A percentile compares a stretch with the other conserved stretches of the same genome.
Conservation (phyloP, 2,329 filamentous ascomycete species). For the Trichoderma asperellum region DNA sequence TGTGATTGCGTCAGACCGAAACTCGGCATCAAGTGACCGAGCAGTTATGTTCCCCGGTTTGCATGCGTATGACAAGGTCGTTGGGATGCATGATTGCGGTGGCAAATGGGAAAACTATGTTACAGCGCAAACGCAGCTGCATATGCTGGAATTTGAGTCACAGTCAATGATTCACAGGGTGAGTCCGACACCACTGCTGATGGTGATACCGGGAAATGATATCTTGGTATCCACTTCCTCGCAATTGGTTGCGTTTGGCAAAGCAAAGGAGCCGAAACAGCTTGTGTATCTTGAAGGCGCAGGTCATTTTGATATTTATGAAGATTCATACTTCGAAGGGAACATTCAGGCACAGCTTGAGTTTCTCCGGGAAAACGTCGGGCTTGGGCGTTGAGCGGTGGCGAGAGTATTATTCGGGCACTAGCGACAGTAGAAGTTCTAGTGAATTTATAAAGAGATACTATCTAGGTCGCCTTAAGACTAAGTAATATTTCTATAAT, state of each 20-base stretch:
- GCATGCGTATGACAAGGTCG: not conserved
- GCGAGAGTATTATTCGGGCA: no score
- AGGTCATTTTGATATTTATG: not conserved
- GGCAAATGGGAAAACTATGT: not conserved
- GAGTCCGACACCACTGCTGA: not conserved
- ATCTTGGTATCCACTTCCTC: not conserved
- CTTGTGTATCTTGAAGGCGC: not conserved
- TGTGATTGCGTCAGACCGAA: not conserved
- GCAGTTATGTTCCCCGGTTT: not conserved
- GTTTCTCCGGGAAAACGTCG: no score
- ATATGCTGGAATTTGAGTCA: not conserved
- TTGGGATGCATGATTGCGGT: not conserved
- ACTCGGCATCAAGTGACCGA: not conserved
- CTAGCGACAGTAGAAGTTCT: no score
- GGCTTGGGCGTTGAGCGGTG: no score
- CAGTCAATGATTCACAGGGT: not conserved
- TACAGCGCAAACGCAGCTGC: not conserved
- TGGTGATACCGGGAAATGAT: not conserved
- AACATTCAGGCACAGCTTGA: no score
- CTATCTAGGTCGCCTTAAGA: no score
- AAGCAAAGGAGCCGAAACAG: not conserved
- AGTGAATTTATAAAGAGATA: no score
- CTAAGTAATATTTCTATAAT: no score
- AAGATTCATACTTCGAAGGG: not conserved
- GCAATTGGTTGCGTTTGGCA: not conserved